A percentile compares a stretch with the other conserved stretches of the same genome.
These are phyloP conservation scores for Grammothele lineata DNA, from an alignment of 768 basidiomycete genomes.

Conservation along the genomic window DNA sequence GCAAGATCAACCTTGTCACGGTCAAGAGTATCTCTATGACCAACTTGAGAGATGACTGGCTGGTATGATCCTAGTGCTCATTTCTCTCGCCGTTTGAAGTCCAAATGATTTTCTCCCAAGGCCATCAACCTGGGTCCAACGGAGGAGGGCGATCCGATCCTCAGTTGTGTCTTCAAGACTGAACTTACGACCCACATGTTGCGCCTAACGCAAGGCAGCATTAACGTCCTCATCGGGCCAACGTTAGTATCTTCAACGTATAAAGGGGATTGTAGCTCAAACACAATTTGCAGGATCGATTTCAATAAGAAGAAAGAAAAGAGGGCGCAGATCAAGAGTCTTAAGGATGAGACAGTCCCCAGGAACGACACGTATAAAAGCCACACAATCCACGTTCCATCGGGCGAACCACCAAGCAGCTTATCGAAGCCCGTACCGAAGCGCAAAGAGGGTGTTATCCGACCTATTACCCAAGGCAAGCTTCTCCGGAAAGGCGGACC, in stretches of 20 bases:
- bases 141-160: slow-evolving; percentile 93
- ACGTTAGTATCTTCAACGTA: too few relatives aligned
- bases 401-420: slow-evolving; percentile 83
- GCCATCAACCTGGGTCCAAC: slow-evolving; percentile 70
- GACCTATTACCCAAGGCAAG: slow-evolving; percentile 84
- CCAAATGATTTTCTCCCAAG: slow-evolving; percentile 39
- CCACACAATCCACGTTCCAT: slow-evolving; percentile 80
- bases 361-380: slow-evolving; percentile 91
- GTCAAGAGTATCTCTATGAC: slow-evolving; percentile 88
- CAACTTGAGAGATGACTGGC: slow-evolving; percentile 90
- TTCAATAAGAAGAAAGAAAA: slow-evolving; percentile 99
- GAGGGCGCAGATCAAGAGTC: slow-evolving; percentile 76
- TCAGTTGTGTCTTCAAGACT: slow-evolving; percentile 94
- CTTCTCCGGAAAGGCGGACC: slow-evolving; percentile 75
- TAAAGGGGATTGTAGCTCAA: too few relatives aligned
- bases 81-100: background rate
- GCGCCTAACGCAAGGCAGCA: slow-evolving; percentile 72
- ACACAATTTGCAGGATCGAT: slow-evolving; percentile 58
- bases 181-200: slow-evolving; percentile 83
- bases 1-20: slow-evolving; percentile 85
- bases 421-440: slow-evolving; percentile 80
- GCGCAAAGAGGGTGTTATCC: slow-evolving; percentile 80
- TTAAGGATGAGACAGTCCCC: slow-evolving; percentile 82
- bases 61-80: too few relatives aligned
- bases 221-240: slow-evolving; percentile 70